Evolutionary conservation across 116 monocot species (phyloP).

Genomic region (Cymodocea nodosa): DNA sequence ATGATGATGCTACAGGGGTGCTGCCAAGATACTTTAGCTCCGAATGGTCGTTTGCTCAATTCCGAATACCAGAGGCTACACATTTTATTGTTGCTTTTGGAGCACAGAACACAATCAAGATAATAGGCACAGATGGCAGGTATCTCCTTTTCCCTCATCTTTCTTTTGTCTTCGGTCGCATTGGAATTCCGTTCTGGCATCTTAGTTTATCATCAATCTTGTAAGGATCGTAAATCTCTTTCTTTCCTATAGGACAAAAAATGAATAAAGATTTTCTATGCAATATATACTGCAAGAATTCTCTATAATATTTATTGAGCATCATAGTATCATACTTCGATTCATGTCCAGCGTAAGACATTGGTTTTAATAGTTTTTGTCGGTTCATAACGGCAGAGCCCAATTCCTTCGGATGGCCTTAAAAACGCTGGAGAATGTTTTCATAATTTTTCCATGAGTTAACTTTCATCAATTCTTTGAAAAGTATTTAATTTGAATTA

Average conservation of each 20-base stretch:
- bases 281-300: not conserved
- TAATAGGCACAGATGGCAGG: conserved; percentile 88
- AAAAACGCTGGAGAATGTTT: too few relatives aligned
- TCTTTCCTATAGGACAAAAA: not conserved
- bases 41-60: conserved; percentile 96
- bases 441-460: too few relatives aligned
- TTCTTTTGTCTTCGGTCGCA: not conserved
- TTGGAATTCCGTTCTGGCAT: not conserved
- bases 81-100: conserved; percentile 72
- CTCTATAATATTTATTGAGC: not conserved
- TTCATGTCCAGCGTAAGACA: not conserved
- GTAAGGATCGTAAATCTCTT: not conserved
- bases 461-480: too few relatives aligned
- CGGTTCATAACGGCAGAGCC: too few relatives aligned
- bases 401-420: too few relatives aligned
- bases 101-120: conserved; percentile 53
- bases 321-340: not conserved
- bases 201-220: too few relatives aligned
- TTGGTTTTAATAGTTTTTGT: too few relatives aligned
- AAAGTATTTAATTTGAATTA: too few relatives aligned
- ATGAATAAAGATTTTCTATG: not conserved
- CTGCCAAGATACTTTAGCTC: conserved; percentile 95
- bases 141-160: conserved; percentile 6
- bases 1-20: conserved; percentile 30
- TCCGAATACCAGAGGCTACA: conserved; percentile 58